Evolutionary conservation across 371 early-diverging fungal genomes (phyloP), one percentile per base, ranked within the genome.

Genomic region (Mucor indicus): DNA sequence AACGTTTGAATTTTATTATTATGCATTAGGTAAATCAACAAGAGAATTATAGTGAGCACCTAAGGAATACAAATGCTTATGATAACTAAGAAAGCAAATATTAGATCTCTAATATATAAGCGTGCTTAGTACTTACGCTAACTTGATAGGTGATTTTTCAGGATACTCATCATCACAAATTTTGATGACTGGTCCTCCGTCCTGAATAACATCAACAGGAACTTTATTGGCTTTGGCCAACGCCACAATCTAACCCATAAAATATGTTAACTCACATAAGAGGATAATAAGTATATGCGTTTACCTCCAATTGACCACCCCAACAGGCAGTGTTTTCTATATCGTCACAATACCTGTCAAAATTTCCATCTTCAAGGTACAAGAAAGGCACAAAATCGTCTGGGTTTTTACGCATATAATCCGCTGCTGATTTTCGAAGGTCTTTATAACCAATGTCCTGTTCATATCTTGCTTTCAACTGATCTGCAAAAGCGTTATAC

Each of bases 291-390:
- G 30, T 15, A 29, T 3, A 16, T 1, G 2, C 13, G 19, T 24
- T 61, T 77, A 95, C 91, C 80, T 97, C 97, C 4, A 87, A 67
- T 48, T 97, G 92, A 11, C 98, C 97, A 45, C 97, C 98, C 98
- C 98, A 97, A 1, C 80, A 77, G 4, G 95, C 89, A 0, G 93
- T 90, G 22, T 67, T 55, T 43, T 86, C 92, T 16, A 96, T 69
- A 27, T 83, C 84, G 52, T 83, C 52, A 64, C 93, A 93, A 57
- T 96, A 90, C 35, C 62, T 58, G 36, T 72, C 68, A 67, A 85
- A 92, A 52, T 90, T 83, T n/a, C 94, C 96, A 16, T 72, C 69
- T 33, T 93, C 86, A 38, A 80, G 83, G 16, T 85, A 75, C 50
- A 96, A 61, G 57, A 95, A 97, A 5, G 97, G 96, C 15, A 85